phyloP scores from a whole-genome alignment of 1,139 yeast species.

The Lodderomyces pseudojiufengensis region DNA sequence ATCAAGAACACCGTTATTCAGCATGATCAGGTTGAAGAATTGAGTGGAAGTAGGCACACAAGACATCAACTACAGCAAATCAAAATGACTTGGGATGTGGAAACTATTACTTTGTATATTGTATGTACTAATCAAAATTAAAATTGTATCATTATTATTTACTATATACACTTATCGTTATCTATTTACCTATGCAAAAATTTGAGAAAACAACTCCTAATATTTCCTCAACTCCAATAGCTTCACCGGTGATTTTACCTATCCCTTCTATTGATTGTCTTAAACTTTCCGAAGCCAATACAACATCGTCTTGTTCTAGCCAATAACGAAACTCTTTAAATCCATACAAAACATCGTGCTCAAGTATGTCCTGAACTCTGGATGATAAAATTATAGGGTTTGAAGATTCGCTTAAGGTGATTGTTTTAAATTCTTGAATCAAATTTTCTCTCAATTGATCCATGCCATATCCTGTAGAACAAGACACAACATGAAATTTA shows the following conservation, averaged over 20 bases:
- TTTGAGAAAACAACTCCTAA: constrained; percentile 86
- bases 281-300: constrained; percentile 76
- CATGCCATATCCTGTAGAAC: constrained; percentile 57
- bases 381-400: constrained; percentile 71
- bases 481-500: constrained; percentile 53
- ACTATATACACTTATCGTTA: no score
- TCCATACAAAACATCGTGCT: constrained; percentile 71
- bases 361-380: constrained; percentile 69
- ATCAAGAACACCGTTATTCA: constrained; percentile 24
- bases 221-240: constrained; percentile 86
- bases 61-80: constrained; percentile 47
- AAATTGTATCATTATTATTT: neutral
- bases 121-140: constrained; percentile 20
- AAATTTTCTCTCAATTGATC: constrained; percentile 31
- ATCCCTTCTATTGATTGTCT: constrained; percentile 78
- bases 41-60: constrained; percentile 41
- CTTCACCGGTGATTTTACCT: constrained; percentile 87
- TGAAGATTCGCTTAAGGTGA: constrained; percentile 46
- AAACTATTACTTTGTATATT: constrained; percentile 35
- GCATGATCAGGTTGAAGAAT: constrained; percentile 20
- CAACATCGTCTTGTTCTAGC: constrained; percentile 62
- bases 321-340: constrained; percentile 55
- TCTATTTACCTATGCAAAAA: constrained; percentile 87
- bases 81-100: constrained; percentile 49
- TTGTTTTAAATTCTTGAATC: constrained; percentile 36